Evolutionary conservation across 441 rosid species (phyloP).

Genomic region (Gossypium laxum): DNA sequence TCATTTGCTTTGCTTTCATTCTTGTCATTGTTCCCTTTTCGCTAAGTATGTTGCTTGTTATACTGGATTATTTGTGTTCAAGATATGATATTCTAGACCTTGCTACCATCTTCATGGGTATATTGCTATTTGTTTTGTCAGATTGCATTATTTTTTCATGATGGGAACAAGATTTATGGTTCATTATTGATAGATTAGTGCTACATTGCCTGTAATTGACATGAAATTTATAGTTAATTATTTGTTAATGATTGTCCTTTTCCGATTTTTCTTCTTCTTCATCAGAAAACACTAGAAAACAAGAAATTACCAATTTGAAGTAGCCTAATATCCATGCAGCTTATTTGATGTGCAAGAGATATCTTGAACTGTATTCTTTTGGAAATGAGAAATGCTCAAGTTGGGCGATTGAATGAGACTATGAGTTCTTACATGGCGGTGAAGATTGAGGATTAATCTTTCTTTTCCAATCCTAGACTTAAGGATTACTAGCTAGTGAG

Average conservation of each 20-base stretch:
- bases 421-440: background rate
- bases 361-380: background rate
- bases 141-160: background rate
- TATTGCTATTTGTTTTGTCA: background rate
- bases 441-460: background rate
- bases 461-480: background rate
- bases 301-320: background rate
- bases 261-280: background rate
- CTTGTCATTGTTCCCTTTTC: background rate
- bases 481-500: background rate
- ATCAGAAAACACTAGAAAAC: slow-evolving; percentile 1
- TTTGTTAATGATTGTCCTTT: background rate
- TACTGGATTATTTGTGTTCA: background rate
- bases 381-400: background rate
- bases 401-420: background rate
- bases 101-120: slow-evolving; percentile 1
- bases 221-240: background rate
- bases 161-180: background rate
- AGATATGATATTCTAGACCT: background rate
- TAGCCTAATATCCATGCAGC: background rate
- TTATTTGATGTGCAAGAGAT: slow-evolving; percentile 8
- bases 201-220: slow-evolving; percentile 2
- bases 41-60: slow-evolving; percentile 4
- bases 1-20: slow-evolving; percentile 11
- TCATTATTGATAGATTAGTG: background rate